Base-by-base conservation (phyloP, 2,329 filamentous ascomycete genomes). In the Camillea tinctor region DNA sequence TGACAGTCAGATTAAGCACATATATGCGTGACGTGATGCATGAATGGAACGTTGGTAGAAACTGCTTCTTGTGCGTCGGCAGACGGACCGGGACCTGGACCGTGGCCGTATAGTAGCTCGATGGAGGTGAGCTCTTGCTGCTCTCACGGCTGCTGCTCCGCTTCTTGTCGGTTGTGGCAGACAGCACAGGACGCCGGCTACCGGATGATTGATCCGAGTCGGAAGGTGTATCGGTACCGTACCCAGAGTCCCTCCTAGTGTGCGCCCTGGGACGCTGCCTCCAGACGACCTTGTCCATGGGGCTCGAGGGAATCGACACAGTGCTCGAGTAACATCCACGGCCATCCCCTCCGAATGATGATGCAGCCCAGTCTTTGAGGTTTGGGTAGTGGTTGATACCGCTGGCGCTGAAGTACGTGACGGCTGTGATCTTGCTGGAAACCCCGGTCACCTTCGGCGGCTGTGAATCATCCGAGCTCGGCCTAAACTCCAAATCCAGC, bases 1-100 rank as follows among this genome's bases (percentile, higher is more conserved):
- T 75, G 5, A 86, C 67, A 15, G 74, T 72, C 50, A 82, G 66
- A 64, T 80, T 78, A 26, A 86, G 68, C 4, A 80, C 77, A 70
- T 87, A 87, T n/a, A 79, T 78, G 23, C 84, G 80, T 7, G 81
- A 82, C 44, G 78, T 74, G 69, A 86, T 80, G 74, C 84, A 87
- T 8, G 80, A 82, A 73, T 86, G 82, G 68, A 86, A 87, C 4
- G 81, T 82, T 0, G 84, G 84, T 21, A 86, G 63, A 64, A 85
- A 83, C 8, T 79, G 75, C 69, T 80, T 83, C 67, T 77, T 80
- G 24, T 72, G 69, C 8, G 74, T 70, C 3, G 83, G 81, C 30
- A 86, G 69, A 17, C 72, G 69, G 60, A 87, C 73, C 1, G 83
- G 82, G 1, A 87, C 69, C 50, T 77, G 72, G 9, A 86, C 63